A percentile compares a stretch with the other conserved stretches of the same genome.
Evolutionary conservation across 192 early-diverging fungal species (phyloP).

Genomic region (Hyaloraphidium curvatum): DNA sequence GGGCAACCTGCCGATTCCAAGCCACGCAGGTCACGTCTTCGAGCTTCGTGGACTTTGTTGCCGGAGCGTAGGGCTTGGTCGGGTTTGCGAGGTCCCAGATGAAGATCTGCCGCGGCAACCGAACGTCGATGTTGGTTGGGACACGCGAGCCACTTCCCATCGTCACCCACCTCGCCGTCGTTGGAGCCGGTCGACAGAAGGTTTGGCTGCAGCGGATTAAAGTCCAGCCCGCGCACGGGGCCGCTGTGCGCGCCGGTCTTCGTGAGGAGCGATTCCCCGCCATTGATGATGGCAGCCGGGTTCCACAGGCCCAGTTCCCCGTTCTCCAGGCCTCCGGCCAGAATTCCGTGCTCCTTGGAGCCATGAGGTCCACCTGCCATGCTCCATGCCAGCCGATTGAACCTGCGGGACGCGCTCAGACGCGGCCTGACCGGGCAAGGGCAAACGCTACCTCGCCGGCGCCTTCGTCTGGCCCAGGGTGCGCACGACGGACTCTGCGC

Average conservation of each 20-base stretch:
- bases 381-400: constrained; percentile 80
- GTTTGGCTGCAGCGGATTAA: constrained; percentile 70
- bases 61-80: constrained; percentile 73
- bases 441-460: constrained; percentile 7
- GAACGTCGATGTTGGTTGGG: neutral
- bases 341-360: constrained; percentile 38
- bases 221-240: constrained; percentile 76
- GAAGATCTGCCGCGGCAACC: constrained; percentile 46
- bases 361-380: neutral
- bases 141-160: neutral
- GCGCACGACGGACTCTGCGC: constrained; percentile 1
- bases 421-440: neutral
- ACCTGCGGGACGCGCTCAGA: constrained; percentile 21
- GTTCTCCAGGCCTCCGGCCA: constrained; percentile 90
- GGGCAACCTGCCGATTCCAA: constrained; percentile 83
- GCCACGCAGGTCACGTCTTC: constrained; percentile 75
- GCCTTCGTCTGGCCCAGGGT: constrained; percentile 15
- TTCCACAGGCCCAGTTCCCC: constrained; percentile 83
- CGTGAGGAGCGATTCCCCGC: constrained; percentile 40
- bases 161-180: constrained; percentile 62
- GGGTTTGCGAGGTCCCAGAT: constrained; percentile 91
- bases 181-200: constrained; percentile 73
- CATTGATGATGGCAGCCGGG: constrained; percentile 46
- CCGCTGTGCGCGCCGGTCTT: constrained; percentile 61
- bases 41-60: constrained; percentile 56